phyloP scores from a whole-genome alignment of 495 filamentous ascomycete genomes.

The Trichoderma virens region DNA sequence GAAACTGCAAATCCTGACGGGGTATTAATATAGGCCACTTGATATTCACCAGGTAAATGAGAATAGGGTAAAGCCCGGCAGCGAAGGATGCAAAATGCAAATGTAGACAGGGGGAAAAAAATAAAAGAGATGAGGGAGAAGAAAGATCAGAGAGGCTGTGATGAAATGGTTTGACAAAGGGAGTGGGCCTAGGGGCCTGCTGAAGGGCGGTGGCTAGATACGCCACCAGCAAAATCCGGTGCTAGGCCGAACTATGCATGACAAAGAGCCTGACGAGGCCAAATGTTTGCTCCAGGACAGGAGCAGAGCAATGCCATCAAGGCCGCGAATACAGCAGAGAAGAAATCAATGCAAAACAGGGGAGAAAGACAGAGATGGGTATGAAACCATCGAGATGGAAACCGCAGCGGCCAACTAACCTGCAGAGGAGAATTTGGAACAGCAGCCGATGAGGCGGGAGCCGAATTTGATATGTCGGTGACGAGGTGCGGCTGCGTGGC shows the following conservation, averaged over 20 bases:
- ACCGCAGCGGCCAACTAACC: background rate
- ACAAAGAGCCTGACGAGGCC: background rate
- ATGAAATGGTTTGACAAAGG: constrained; percentile 6
- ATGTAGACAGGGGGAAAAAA: background rate
- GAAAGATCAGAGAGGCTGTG: background rate
- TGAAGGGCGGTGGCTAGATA: constrained; percentile 4
- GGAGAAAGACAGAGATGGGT: background rate
- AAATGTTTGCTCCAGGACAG: background rate
- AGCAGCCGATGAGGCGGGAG: background rate
- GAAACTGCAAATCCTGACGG: background rate
- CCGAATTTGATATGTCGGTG: constrained; percentile 1
- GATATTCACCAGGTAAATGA: background rate
- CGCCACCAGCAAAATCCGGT: constrained; percentile 6
- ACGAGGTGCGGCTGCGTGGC: background rate
- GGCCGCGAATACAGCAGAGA: background rate
- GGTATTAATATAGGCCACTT: background rate
- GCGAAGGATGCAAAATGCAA: background rate
- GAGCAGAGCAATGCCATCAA: background rate
- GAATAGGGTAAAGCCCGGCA: background rate
- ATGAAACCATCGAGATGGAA: background rate
- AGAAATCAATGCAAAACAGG: no score
- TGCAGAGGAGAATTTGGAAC: background rate
- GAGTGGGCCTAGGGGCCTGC: constrained; percentile 4
- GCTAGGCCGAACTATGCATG: background rate
- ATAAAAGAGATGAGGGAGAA: background rate